Base-by-base conservation (phyloP, 148 eudicot species). In the Spergularia bocconei region DNA sequence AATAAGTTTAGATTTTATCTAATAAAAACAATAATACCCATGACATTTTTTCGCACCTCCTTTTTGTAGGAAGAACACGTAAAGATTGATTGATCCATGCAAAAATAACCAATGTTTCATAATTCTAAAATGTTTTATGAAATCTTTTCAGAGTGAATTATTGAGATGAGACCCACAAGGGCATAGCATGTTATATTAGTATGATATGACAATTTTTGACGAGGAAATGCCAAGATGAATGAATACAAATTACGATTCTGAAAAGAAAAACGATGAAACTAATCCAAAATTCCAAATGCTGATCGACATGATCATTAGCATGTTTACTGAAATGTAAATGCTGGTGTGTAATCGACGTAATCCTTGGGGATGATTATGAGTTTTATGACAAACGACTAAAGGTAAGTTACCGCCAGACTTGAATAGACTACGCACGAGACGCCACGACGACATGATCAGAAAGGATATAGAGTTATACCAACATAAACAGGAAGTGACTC, bases 31-130 rank as follows among this genome's bases (percentile, higher is more conserved):
- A 58, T 39, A 68, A 47, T 20, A 20, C 66, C 48, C 63, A 77
- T 61, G 13, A 21, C 5, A 44, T 53, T 5, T 6, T 13, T 63
- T 20, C 17, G 2, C 15, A 0, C 8, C 57, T 10, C 19, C 9
- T 52, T 67, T 70, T 70, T 53, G 52, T 38, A 60, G 44, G 19
- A 70, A 39, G 47, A 79, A 62, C 70, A 79, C 75, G 70, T 65
- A 80, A 29, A 47, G 38, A 63, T 53, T 17, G 41, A 50, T 36
- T 60, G 56, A 60, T 52, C 58, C 63, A 68, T 69, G 55, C 64
- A 20, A 66, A 70, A 77, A 70, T 15, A 63, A 65, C 20, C 4
- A 25, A 65, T 19, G 21, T 57, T 25, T 59, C 54, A 59, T 47
- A 47, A 9, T 67, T 33, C 1, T 7, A 50, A 20, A 73, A 67